phyloP scores from a whole-genome alignment of 176 grass and related monocot species.

The Alloteropsis semialata region DNA sequence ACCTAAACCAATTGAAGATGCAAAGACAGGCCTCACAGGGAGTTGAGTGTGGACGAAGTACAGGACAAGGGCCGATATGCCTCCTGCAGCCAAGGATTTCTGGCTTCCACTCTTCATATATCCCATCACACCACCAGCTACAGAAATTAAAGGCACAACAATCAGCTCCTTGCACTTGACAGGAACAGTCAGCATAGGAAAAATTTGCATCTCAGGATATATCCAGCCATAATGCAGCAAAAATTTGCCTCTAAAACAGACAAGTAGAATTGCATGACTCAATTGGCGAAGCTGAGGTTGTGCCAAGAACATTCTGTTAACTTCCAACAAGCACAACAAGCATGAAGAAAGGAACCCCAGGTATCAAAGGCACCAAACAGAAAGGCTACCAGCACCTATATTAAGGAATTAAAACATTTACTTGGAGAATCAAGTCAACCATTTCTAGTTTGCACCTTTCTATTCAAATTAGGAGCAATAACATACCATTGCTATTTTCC shows the following conservation, averaged over 20 bases:
- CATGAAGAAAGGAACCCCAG: background rate
- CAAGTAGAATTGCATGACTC: background rate
- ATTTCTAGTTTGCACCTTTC: background rate
- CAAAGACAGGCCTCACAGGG: slow-evolving; percentile 61
- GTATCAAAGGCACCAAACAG: background rate
- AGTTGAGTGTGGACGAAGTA: slow-evolving; percentile 78
- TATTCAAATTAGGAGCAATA: background rate
- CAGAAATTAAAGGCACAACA: background rate
- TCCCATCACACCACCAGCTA: slow-evolving; percentile 73
- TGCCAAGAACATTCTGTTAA: background rate
- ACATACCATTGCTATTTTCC: background rate
- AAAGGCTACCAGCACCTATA: background rate
- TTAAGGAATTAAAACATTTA: background rate
- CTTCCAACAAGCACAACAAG: background rate
- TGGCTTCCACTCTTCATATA: slow-evolving; percentile 81
- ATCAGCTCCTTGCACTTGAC: background rate
- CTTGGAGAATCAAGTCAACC: background rate
- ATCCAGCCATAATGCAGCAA: background rate
- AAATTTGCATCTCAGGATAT: background rate
- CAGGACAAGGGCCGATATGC: slow-evolving; percentile 57
- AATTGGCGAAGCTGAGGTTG: background rate
- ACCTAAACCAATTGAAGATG: slow-evolving; percentile 69
- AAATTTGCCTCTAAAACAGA: background rate
- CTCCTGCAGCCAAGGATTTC: slow-evolving; percentile 72
- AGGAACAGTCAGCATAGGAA: background rate